Conservation (phyloP, 192 early-diverging fungal species). For the Coemansia sp. region DNA sequence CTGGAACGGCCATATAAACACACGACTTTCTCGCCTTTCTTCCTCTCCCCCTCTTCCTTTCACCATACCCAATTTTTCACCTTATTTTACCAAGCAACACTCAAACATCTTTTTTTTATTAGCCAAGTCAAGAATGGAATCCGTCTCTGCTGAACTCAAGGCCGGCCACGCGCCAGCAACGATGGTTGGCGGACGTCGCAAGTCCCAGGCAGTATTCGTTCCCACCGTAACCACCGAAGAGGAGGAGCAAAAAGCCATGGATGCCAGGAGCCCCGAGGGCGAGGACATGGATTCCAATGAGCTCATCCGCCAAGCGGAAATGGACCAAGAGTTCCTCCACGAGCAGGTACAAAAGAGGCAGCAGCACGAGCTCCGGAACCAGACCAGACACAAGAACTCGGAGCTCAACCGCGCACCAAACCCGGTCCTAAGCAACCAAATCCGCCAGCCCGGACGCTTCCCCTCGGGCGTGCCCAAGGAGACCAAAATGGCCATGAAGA, state of each 20-base stretch:
- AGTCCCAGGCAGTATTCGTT: constrained; percentile 17
- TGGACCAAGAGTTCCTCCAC: constrained; percentile 22
- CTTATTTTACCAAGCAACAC: not conserved
- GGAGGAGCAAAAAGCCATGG: constrained; percentile 1
- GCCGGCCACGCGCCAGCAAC: constrained; percentile 21
- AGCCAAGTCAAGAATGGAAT: not conserved
- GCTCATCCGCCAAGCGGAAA: constrained; percentile 27
- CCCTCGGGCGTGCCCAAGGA: constrained; percentile 30
- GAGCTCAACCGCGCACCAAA: constrained; percentile 18
- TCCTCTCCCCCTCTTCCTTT: not conserved
- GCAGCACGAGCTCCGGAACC: constrained; percentile 8
- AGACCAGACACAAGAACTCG: constrained; percentile 17
- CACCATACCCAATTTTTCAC: not conserved
- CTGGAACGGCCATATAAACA: not conserved
- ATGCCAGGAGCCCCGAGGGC: constrained; percentile 22
- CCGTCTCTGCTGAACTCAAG: not conserved
- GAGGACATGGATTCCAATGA: not conserved
- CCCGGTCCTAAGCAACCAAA: constrained; percentile 15
- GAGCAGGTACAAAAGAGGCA: constrained; percentile 27
- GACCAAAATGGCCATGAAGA: constrained; percentile 27
- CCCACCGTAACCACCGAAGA: constrained; percentile 13
- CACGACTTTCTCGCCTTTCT: no score
- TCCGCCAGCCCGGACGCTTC: constrained; percentile 41
- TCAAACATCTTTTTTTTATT: not conserved
- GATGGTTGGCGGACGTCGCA: constrained; percentile 36